Conservation (phyloP, 768 basidiomycete genomes). For the Daedalea quercina region DNA sequence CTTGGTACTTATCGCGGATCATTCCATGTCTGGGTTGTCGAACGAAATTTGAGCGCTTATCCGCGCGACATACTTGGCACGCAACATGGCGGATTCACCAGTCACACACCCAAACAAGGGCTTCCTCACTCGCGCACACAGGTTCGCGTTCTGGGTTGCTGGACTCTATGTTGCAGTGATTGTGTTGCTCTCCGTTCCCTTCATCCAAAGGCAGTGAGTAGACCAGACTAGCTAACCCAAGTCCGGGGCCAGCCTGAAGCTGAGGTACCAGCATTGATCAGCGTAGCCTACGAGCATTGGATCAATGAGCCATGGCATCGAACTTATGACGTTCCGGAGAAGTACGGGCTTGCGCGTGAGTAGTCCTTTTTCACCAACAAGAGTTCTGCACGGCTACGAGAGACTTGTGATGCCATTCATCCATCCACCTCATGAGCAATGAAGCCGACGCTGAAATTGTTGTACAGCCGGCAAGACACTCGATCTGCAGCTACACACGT, state of each 20-base stretch:
- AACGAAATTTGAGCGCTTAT: no score
- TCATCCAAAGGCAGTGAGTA: conserved; percentile 20
- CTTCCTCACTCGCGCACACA: conserved; percentile 23
- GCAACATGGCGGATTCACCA: no score
- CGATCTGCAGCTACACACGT: conserved; percentile 62
- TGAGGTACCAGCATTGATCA: conserved; percentile 54
- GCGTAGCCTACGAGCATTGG: conserved; percentile 59
- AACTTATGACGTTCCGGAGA: conserved; percentile 63
- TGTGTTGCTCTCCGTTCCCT: conserved; percentile 39
- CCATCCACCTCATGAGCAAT: no score
- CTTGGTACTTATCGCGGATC: no score
- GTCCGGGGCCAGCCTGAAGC: conserved; percentile 40
- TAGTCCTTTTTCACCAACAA: conserved; percentile 6
- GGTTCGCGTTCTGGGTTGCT: conserved; percentile 35
- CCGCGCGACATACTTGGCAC: no score
- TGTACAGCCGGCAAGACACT: conserved; percentile 65
- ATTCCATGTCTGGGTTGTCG: no score
- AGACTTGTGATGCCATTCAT: no score
- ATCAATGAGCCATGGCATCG: conserved; percentile 57
- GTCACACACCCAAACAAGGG: conserved; percentile 9
- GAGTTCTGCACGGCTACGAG: no score
- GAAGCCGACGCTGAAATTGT: not conserved
- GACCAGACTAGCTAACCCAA: not conserved
- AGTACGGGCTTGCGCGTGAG: conserved; percentile 77
- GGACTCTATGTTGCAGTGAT: conserved; percentile 48